Evolutionary conservation across 306 rosid genomes (phyloP).

Genomic region (Boehmeria nivea): DNA sequence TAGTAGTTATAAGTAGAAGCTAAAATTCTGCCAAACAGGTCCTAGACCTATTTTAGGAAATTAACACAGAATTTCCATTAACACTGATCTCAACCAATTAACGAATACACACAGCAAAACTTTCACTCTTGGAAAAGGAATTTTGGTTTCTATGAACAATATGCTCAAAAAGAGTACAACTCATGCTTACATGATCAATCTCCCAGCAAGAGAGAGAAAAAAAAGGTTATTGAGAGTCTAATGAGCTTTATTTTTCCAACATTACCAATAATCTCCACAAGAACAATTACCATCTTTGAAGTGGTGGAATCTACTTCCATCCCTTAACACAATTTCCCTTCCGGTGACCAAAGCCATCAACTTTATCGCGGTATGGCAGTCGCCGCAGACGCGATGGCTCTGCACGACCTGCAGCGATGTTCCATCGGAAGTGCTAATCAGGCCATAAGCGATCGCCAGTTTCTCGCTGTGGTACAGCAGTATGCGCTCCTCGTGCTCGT

Average conservation of each 20-base stretch:
- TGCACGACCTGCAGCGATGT: constrained; percentile 64
- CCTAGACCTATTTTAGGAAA: too few species aligned
- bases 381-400: constrained; percentile 64
- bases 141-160: too few species aligned
- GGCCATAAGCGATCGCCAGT: constrained; percentile 75
- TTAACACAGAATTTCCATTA: too few species aligned
- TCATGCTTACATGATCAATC: not conserved
- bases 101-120: too few species aligned
- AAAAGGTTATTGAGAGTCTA: not conserved
- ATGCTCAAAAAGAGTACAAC: too few species aligned
- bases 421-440: constrained; percentile 53
- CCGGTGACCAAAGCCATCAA: constrained; percentile 57
- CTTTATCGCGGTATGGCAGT: constrained; percentile 78
- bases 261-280: constrained; percentile 89
- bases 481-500: constrained; percentile 50
- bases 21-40: too few species aligned
- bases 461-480: constrained; percentile 69
- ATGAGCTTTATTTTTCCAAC: constrained; percentile 14
- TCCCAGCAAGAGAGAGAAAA: not conserved
- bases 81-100: too few species aligned
- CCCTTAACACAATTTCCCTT: constrained; percentile 71
- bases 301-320: constrained; percentile 83
- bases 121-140: too few species aligned
- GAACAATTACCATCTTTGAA: constrained; percentile 78
- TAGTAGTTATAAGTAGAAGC: too few species aligned